Percentiles rank a stretch among this genome's conserved stretches.
These are phyloP conservation scores for Trichoderma sp. DNA, from an alignment of 2,329 filamentous ascomycete species.

Conservation along the genomic window DNA sequence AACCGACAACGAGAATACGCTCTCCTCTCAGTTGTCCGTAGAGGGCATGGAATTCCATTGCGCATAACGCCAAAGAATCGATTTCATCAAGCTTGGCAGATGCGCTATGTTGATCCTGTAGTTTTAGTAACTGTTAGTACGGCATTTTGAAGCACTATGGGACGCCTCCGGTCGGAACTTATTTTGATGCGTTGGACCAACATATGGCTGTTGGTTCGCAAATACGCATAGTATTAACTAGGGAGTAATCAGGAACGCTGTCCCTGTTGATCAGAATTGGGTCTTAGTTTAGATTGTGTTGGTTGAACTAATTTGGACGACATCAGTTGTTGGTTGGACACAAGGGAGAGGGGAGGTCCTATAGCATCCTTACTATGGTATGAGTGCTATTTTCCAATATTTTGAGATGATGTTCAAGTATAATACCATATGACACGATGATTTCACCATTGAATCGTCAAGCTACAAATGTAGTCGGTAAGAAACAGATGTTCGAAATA, in stretches of 20 bases:
- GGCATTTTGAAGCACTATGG: no score
- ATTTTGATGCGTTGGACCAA: background rate
- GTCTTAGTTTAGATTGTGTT: background rate
- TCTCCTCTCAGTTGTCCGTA: background rate
- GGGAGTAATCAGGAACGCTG: background rate
- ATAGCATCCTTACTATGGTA: background rate
- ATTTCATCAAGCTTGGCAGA: background rate
- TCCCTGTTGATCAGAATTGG: background rate
- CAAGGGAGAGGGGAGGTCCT: background rate
- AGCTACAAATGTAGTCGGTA: background rate
- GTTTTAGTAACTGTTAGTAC: background rate
- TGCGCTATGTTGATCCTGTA: background rate
- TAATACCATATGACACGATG: background rate
- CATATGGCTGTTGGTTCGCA: background rate
- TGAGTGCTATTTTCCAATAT: background rate
- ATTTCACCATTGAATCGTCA: background rate
- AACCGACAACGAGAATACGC: background rate
- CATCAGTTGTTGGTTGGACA: background rate
- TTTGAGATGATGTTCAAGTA: background rate
- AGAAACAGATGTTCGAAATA: background rate
- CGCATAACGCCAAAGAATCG: background rate
- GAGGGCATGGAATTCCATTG: background rate
- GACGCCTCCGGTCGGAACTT: background rate
- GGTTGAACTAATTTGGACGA: background rate
- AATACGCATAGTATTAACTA: background rate